Percentiles rank a stretch among this genome's conserved stretches.
These are phyloP conservation scores for Salix brachista DNA, from an alignment of 345 rosid genomes.

Conservation along the genomic window DNA sequence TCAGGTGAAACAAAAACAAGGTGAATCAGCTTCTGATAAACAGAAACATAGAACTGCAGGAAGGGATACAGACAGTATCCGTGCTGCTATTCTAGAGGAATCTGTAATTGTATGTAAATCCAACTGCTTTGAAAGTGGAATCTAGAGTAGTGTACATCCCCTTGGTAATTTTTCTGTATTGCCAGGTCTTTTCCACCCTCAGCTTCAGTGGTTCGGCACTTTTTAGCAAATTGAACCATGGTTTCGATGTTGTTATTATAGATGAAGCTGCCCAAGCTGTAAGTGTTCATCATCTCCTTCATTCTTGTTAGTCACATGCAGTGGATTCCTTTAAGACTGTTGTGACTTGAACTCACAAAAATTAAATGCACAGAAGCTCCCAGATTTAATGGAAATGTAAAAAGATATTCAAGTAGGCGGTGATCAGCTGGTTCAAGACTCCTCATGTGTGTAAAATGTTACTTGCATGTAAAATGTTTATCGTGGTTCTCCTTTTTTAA, in stretches of 20 bases:
- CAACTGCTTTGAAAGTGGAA: conserved; percentile 14
- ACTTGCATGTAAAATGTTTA: not conserved
- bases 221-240: conserved; percentile 57
- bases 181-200: conserved; percentile 86
- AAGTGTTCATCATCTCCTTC: conserved; percentile 22
- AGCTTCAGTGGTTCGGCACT: conserved; percentile 89
- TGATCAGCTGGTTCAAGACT: not conserved
- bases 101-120: conserved; percentile 68
- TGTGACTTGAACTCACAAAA: not conserved
- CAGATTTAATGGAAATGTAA: not conserved
- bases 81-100: conserved; percentile 75
- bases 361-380: not conserved
- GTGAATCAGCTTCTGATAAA: conserved; percentile 55
- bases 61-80: conserved; percentile 65
- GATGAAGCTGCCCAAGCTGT: conserved; percentile 99
- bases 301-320: not conserved
- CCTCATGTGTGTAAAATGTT: not conserved
- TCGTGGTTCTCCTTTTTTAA: not conserved
- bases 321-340: not conserved
- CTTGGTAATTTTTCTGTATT: conserved; percentile 20
- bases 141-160: conserved; percentile 3
- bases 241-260: conserved; percentile 91
- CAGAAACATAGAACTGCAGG: conserved; percentile 66
- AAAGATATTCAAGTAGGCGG: not conserved
- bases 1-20: conserved; percentile 72